These are phyloP conservation scores for Lathyrus sativus DNA, from an alignment of 306 rosid species.

Conservation along the genomic window DNA sequence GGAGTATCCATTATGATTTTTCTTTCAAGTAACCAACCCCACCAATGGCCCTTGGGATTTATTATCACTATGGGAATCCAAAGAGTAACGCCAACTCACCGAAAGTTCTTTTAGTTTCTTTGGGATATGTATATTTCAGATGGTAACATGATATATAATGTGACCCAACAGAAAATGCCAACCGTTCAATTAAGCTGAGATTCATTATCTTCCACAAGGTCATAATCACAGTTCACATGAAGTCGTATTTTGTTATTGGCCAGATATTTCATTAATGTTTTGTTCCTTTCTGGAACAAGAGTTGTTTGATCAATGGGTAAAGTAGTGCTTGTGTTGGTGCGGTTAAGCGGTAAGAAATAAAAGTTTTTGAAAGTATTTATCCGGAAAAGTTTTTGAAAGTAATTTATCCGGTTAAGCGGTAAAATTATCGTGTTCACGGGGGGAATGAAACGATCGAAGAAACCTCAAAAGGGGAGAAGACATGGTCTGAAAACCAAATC, in stretches of 20 bases:
- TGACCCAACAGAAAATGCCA: conserved; percentile 36
- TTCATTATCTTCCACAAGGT: conserved; percentile 19
- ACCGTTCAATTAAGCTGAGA: conserved; percentile 32
- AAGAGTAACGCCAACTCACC: conserved; percentile 45
- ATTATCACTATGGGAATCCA: conserved; percentile 50
- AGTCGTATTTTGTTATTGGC: not conserved
- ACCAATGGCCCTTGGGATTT: conserved; percentile 42
- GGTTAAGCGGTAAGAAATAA: too few species aligned
- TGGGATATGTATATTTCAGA: conserved; percentile 3
- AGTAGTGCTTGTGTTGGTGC: too few species aligned
- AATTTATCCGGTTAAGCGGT: too few species aligned
- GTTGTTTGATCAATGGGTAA: too few species aligned
- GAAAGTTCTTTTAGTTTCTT: conserved; percentile 35
- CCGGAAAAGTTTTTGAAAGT: too few species aligned
- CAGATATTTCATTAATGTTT: too few species aligned
- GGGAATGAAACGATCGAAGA: too few species aligned
- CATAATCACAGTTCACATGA: not conserved
- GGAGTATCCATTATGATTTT: conserved; percentile 49
- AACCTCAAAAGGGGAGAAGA: too few species aligned
- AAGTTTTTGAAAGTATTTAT: too few species aligned
- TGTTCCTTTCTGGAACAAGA: too few species aligned
- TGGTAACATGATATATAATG: conserved; percentile 36
- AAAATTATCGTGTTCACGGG: too few species aligned
- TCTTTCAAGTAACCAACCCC: conserved; percentile 39
- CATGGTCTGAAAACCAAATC: too few species aligned